These are phyloP conservation scores for Phaffia rhodozyma DNA, from an alignment of 1,284 basidiomycete genomes.

Conservation along the genomic window DNA sequence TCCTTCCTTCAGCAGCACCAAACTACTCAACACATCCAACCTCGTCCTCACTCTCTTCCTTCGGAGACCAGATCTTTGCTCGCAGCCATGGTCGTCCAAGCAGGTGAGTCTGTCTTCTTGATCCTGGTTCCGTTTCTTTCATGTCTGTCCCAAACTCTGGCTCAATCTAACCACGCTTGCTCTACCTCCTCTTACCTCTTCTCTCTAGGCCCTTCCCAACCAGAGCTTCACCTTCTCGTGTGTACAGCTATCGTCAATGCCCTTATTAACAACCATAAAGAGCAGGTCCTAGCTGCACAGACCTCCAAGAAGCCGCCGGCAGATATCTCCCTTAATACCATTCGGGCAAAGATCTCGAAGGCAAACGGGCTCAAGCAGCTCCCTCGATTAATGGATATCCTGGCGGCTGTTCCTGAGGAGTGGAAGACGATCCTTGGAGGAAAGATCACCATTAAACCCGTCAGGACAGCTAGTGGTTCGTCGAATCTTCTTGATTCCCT, in stretches of 20 bases:
- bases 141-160: too few relatives aligned
- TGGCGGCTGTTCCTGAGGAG: slow-evolving; percentile 95
- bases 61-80: too few relatives aligned
- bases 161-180: too few relatives aligned
- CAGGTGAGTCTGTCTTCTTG: too few relatives aligned
- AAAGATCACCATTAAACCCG: slow-evolving; percentile 84
- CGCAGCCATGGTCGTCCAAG: too few relatives aligned
- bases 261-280: slow-evolving; percentile 79
- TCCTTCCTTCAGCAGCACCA: too few relatives aligned
- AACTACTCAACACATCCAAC: too few relatives aligned
- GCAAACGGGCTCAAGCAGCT: slow-evolving; percentile 76
- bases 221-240: slow-evolving; percentile 78
- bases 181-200: not conserved
- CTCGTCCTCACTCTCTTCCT: too few relatives aligned
- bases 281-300: slow-evolving; percentile 42
- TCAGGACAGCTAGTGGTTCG: slow-evolving; percentile 94
- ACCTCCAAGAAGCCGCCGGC: slow-evolving; percentile 25
- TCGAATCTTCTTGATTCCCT: not conserved
- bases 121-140: too few relatives aligned
- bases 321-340: slow-evolving; percentile 70
- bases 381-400: slow-evolving; percentile 91
- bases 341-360: slow-evolving; percentile 80
- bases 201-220: slow-evolving; percentile 41
- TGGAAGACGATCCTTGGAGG: slow-evolving; percentile 86
- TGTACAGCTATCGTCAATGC: slow-evolving; percentile 91